Percentiles rank a stretch among this genome's conserved stretches.
Conservation (phyloP, 768 basidiomycete species). For the Tylopilus sp. region DNA sequence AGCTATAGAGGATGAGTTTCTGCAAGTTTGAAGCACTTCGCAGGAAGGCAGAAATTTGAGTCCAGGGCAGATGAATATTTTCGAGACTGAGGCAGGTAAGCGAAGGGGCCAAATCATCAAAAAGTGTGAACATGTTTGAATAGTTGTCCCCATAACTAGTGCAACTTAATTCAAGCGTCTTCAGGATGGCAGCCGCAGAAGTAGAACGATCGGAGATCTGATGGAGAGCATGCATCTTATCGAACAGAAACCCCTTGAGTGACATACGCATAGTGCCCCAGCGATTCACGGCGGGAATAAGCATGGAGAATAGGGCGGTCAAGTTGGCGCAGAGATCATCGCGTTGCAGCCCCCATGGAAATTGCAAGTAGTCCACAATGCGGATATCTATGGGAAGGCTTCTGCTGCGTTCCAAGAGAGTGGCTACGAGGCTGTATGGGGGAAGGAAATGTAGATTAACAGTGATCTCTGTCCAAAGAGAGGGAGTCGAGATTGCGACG, state of each 20-base stretch:
- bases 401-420: conserved; percentile 53
- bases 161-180: conserved; percentile 52
- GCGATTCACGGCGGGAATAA: conserved; percentile 50
- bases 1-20: conserved; percentile 49
- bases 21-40: conserved; percentile 50
- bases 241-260: conserved; percentile 41
- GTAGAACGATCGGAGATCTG: conserved; percentile 31
- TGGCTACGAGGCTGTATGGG: conserved; percentile 41
- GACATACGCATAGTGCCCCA: conserved; percentile 46
- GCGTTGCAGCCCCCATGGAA: no score
- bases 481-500: conserved; percentile 48
- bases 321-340: conserved; percentile 14
- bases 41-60: conserved; percentile 41
- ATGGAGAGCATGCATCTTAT: conserved; percentile 47
- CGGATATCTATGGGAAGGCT: conserved; percentile 50
- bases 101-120: conserved; percentile 51
- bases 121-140: conserved; percentile 42
- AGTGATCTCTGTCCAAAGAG: conserved; percentile 45
- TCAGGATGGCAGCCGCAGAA: conserved; percentile 50
- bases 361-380: no score
- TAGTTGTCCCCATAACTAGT: conserved; percentile 28
- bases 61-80: conserved; percentile 61
- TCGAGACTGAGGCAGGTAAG: conserved; percentile 49
- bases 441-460: conserved; percentile 5
- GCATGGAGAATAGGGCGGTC: conserved; percentile 27